Conservation (phyloP, 129 eudicot genomes). For the Ambrosia artemisiifolia region DNA sequence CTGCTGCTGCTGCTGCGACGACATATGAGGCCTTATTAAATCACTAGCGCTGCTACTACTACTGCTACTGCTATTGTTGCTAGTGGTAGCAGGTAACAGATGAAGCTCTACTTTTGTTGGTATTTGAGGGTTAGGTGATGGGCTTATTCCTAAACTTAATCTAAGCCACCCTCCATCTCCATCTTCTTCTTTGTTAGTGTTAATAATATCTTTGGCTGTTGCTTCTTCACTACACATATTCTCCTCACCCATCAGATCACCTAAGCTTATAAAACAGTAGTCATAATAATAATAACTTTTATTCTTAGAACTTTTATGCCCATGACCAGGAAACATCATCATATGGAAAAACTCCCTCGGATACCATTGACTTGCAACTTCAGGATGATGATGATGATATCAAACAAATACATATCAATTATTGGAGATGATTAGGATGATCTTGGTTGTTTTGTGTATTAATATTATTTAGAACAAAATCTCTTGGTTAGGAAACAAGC, state of each 20-base stretch:
- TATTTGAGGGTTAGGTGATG: neutral
- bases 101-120: constrained; percentile 35
- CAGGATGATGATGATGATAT: too few relatives aligned
- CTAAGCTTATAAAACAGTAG: constrained; percentile 12
- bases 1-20: neutral
- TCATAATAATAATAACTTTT: constrained; percentile 6
- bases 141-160: constrained; percentile 42
- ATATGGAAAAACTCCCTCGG: constrained; percentile 25
- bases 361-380: too few relatives aligned
- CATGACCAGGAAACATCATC: constrained; percentile 53
- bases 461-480: neutral
- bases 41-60: neutral
- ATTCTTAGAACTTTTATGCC: too few relatives aligned
- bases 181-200: neutral
- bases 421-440: neutral
- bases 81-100: constrained; percentile 22
- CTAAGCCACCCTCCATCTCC: constrained; percentile 53
- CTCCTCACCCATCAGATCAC: constrained; percentile 33
- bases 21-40: neutral
- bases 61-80: neutral
- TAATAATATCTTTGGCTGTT: constrained; percentile 11
- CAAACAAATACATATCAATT: too few relatives aligned
- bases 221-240: too few relatives aligned
- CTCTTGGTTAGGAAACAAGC: constrained; percentile 41
- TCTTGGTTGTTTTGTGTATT: neutral